Percentiles rank a stretch among this genome's conserved stretches.
phyloP scores from a whole-genome alignment of 2,329 filamentous ascomycete genomes.

The Leptographium procerum region DNA sequence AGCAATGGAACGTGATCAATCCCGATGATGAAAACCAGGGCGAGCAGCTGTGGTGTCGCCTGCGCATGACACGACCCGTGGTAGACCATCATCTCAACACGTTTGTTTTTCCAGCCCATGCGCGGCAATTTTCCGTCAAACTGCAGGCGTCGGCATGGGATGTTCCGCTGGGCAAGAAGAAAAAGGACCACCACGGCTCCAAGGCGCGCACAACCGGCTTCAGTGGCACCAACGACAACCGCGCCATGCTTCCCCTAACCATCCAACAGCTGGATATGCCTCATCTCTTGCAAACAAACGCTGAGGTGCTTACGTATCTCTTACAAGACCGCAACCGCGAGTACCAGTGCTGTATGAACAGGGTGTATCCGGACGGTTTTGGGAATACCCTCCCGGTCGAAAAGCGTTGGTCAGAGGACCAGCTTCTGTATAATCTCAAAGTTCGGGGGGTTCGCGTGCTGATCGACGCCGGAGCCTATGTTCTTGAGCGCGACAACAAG shows the following conservation, averaged over 20 bases:
- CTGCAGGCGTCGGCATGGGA: slow-evolving; percentile 59
- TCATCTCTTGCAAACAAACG: slow-evolving; percentile 46
- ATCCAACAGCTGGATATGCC: slow-evolving; percentile 51
- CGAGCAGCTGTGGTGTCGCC: slow-evolving; percentile 33
- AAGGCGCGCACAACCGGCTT: slow-evolving; percentile 50
- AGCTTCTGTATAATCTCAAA: slow-evolving; percentile 30
- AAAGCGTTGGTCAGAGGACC: slow-evolving; percentile 31
- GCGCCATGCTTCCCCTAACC: slow-evolving; percentile 44
- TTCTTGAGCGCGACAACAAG: slow-evolving; percentile 48
- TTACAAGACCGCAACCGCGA: slow-evolving; percentile 37
- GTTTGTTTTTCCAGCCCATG: slow-evolving; percentile 54
- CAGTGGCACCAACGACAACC: slow-evolving; percentile 59
- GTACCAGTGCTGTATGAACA: slow-evolving; percentile 23
- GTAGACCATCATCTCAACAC: slow-evolving; percentile 52
- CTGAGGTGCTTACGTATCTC: slow-evolving; percentile 49
- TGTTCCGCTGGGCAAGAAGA: slow-evolving; percentile 34
- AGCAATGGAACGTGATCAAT: slow-evolving; percentile 46
- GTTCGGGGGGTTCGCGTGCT: slow-evolving; percentile 35
- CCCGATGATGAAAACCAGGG: slow-evolving; percentile 43
- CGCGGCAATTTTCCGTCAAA: slow-evolving; percentile 53
- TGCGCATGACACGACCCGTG: slow-evolving; percentile 36
- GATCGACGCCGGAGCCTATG: slow-evolving; percentile 53
- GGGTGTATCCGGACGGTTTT: slow-evolving; percentile 15
- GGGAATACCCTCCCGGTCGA: slow-evolving; percentile 15
- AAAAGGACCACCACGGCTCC: slow-evolving; percentile 13